phyloP scores from a whole-genome alignment of 2,329 filamentous ascomycete genomes.

The Colletotrichum lini region DNA sequence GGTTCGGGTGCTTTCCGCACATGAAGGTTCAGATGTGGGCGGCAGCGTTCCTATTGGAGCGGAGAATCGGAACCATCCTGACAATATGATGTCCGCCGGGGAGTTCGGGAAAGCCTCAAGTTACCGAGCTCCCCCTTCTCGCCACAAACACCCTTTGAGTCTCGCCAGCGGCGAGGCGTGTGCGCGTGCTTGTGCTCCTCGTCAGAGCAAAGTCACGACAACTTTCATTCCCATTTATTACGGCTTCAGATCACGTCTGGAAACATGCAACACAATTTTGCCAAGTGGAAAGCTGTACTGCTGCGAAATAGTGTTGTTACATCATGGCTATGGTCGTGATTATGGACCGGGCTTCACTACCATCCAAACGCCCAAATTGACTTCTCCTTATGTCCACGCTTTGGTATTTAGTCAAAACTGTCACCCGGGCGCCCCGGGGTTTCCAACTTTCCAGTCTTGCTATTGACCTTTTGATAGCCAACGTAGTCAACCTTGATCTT shows the following conservation, averaged over 20 bases:
- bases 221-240: not conserved
- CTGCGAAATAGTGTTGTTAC: not conserved
- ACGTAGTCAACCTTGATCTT: not conserved
- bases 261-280: not conserved
- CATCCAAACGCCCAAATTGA: not conserved
- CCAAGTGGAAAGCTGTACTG: not conserved
- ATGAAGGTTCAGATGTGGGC: not conserved
- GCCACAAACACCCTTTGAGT: not conserved
- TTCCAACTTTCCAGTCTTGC: constrained; percentile 11
- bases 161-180: not conserved
- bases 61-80: constrained; percentile 7
- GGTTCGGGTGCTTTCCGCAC: constrained; percentile 10
- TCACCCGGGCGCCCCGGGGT: too few relatives aligned
- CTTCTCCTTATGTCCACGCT: not conserved
- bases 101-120: not conserved
- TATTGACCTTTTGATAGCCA: constrained; percentile 8
- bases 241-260: not conserved
- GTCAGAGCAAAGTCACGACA: not conserved
- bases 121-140: not conserved
- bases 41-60: constrained; percentile 15
- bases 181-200: not conserved
- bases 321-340: not conserved
- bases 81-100: not conserved
- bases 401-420: not conserved
- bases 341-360: not conserved